Evolutionary conservation across 495 filamentous ascomycete genomes (phyloP).

Genomic region (Friedmanniomyces simplex): DNA sequence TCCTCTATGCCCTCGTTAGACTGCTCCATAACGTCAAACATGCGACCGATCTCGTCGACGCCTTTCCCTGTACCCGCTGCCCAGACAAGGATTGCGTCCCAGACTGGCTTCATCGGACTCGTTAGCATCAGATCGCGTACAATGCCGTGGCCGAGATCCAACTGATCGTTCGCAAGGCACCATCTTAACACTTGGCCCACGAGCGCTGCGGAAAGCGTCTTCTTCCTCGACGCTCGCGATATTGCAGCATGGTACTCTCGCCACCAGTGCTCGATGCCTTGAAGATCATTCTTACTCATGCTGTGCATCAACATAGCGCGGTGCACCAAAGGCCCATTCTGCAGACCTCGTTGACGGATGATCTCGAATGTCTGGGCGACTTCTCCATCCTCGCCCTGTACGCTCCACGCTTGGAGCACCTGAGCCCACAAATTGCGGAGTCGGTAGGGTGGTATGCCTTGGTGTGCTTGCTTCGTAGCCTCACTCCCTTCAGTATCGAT

Average conservation of each 20-base stretch:
- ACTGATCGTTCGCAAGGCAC: constrained; percentile 48
- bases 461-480: neutral
- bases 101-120: constrained; percentile 40
- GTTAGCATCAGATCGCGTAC: constrained; percentile 47
- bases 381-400: neutral
- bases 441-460: too few relatives aligned
- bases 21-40: constrained; percentile 52
- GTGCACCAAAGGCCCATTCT: neutral
- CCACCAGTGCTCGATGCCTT: neutral
- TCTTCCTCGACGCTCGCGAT: neutral
- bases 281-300: neutral
- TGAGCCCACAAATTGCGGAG: neutral
- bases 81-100: constrained; percentile 67
- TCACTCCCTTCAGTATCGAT: neutral
- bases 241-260: neutral
- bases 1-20: constrained; percentile 33
- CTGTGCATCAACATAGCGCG: neutral
- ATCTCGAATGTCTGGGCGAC: neutral
- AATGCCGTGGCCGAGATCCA: constrained; percentile 53
- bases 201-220: constrained; percentile 19
- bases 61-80: constrained; percentile 59
- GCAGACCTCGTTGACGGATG: neutral
- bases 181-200: constrained; percentile 44
- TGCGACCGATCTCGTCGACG: constrained; percentile 57
- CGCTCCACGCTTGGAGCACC: neutral